Conservation (phyloP, 1,139 yeast genomes). For the Saccharomyces hybrid region DNA sequence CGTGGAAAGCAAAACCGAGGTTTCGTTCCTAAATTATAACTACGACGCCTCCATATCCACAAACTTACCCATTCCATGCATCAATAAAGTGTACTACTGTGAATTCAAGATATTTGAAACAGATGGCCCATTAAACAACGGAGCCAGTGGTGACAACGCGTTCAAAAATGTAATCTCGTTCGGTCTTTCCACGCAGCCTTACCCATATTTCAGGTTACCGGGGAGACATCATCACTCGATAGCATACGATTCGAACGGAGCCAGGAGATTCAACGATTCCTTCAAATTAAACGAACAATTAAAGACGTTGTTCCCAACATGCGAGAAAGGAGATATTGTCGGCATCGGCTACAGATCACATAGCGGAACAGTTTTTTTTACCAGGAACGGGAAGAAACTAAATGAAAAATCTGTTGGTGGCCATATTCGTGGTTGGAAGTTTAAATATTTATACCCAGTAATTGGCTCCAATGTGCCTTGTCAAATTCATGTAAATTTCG, state of each 20-base stretch:
- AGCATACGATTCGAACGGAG: slow-evolving; percentile 80
- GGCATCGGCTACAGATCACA: slow-evolving; percentile 60
- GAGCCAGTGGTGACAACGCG: slow-evolving; percentile 30
- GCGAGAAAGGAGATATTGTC: slow-evolving; percentile 61
- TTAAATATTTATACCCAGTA: slow-evolving; percentile 80
- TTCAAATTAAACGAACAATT: slow-evolving; percentile 45
- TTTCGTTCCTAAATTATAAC: slow-evolving; percentile 59
- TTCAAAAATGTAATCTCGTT: slow-evolving; percentile 42
- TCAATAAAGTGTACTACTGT: slow-evolving; percentile 83
- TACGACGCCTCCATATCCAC: slow-evolving; percentile 76
- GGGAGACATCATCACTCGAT: slow-evolving; percentile 67
- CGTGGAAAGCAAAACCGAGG: slow-evolving; percentile 67
- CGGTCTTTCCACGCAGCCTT: slow-evolving; percentile 82
- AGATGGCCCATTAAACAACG: slow-evolving; percentile 28
- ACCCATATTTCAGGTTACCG: slow-evolving; percentile 83
- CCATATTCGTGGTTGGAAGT: slow-evolving; percentile 66
- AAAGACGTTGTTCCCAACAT: slow-evolving; percentile 62
- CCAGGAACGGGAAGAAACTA: slow-evolving; percentile 61
- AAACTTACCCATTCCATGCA: slow-evolving; percentile 78
- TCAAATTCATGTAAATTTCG: slow-evolving; percentile 72
- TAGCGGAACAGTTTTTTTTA: slow-evolving; percentile 57
- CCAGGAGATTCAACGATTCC: slow-evolving; percentile 72
- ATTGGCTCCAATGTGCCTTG: slow-evolving; percentile 78
- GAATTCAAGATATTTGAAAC: slow-evolving; percentile 62
- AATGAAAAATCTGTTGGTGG: slow-evolving; percentile 66